Percentiles rank a stretch among this genome's conserved stretches.
Conservation (phyloP, 2,329 filamentous ascomycete genomes). For the Septoria linicola region DNA sequence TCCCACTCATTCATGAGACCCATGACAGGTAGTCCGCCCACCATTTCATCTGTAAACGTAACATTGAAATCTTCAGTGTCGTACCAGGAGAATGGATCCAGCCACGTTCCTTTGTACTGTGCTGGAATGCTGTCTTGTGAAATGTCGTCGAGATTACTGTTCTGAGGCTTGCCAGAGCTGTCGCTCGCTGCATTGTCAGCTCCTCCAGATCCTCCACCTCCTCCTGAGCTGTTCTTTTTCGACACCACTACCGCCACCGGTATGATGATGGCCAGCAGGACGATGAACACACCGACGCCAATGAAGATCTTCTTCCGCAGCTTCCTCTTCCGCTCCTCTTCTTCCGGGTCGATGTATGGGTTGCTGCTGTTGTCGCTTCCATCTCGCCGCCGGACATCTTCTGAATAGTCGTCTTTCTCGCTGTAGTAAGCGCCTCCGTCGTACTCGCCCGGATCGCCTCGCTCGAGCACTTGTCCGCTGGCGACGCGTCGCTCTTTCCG, state of each 20-base stretch:
- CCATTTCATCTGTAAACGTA: conserved; percentile 81
- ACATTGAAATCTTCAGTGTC: conserved; percentile 89
- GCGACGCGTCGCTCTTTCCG: conserved; percentile 43
- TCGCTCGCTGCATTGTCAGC: conserved; percentile 22
- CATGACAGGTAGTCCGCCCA: conserved; percentile 88
- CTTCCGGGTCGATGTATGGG: conserved; percentile 37
- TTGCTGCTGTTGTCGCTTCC: conserved; percentile 38
- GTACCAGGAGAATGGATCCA: conserved; percentile 91
- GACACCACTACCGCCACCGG: conserved; percentile 49
- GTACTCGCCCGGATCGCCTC: conserved; percentile 35
- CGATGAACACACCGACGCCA: conserved; percentile 40
- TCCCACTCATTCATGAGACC: conserved; percentile 84
- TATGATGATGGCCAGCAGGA: conserved; percentile 49
- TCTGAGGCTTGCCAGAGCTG: conserved; percentile 40
- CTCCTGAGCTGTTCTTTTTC: conserved; percentile 40
- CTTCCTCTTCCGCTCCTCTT: conserved; percentile 44
- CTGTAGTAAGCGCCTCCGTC: conserved; percentile 34
- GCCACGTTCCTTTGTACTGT: conserved; percentile 68
- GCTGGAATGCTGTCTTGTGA: conserved; percentile 48
- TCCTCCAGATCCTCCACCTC: conserved; percentile 22
- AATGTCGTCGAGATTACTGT: conserved; percentile 48
- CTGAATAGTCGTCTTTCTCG: conserved; percentile 41
- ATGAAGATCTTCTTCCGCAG: conserved; percentile 56
- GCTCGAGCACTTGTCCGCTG: conserved; percentile 49
- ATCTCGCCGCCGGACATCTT: conserved; percentile 45